Base-by-base conservation (phyloP, 176 grass and related monocot species). In the Oryza nivara region DNA sequence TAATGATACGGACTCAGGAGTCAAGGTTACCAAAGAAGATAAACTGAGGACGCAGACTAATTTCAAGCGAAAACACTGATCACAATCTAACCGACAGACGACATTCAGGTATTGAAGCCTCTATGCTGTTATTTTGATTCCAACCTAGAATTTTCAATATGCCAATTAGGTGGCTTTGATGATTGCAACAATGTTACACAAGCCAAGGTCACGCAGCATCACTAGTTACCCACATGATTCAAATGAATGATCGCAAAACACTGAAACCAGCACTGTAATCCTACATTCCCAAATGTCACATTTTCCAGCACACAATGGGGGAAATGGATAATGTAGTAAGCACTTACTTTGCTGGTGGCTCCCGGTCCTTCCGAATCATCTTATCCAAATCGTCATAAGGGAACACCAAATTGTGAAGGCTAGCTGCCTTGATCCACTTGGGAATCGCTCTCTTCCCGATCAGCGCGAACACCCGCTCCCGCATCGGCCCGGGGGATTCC, bases 351-450 rank as follows among this genome's bases (percentile, higher is more conserved):
- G 86, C 83, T 0, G 96, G 93, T 0, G 96, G 89, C 84, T 99
- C 96, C 52, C 88, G 68, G 49, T 99, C 93, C 80, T 99, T 99
- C 5, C 96, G 82, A 73, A 96, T 85, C 96, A 99, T 79, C 75
- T 84, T 99, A 84, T 99, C 96, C 77, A 99, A 82, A 73, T 99
- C 91, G 67, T 99, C 96, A 66, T 85, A 99, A 20, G 96, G 96
- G 72, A 99, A 99, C 35, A 99, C 91, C 88, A 99, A 86, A 77
- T 99, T 99, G 60, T 99, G 96, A 88, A 99, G 89, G 68, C 96
- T 99, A 15, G 96, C 93, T 5, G 91, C 93, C 36, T 96, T 99
- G 75, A 99, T 88, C 96, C 93, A 96, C 14, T 84, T 90, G 3
- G 93, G 88, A 61, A 99, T 77, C 38, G 80, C 82, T 78, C 79